These are phyloP conservation scores for Leishmania turanica DNA, from an alignment of 208 protist genomes.

Conservation along the genomic window DNA sequence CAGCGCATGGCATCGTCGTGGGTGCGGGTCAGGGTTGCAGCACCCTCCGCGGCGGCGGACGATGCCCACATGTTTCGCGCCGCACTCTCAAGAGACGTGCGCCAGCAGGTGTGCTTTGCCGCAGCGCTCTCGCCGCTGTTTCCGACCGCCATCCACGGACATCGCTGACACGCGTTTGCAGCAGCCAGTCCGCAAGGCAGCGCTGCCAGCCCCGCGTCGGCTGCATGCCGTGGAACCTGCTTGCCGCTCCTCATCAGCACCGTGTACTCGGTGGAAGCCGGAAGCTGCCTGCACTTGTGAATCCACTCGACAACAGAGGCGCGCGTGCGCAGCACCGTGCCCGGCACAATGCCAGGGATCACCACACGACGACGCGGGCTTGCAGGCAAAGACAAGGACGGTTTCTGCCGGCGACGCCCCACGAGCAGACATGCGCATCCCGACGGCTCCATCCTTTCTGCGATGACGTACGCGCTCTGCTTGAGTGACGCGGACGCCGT, in stretches of 20 bases:
- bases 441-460: conserved; percentile 22
- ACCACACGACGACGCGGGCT: conserved; percentile 15
- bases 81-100: conserved; percentile 30
- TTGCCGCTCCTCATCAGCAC: conserved; percentile 17
- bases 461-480: conserved; percentile 30
- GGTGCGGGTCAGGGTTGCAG: background rate
- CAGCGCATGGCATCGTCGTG: conserved; percentile 3
- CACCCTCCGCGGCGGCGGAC: background rate
- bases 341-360: conserved; percentile 32
- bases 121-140: background rate
- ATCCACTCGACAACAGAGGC: conserved; percentile 34
- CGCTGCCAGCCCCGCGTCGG: conserved; percentile 13
- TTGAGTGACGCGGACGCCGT: background rate
- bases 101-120: conserved; percentile 38
- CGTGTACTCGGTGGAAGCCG: conserved; percentile 23
- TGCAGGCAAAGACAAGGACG: background rate
- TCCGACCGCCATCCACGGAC: conserved; percentile 75
- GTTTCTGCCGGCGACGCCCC: background rate
- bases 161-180: conserved; percentile 41
- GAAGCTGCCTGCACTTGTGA: conserved; percentile 11
- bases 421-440: conserved; percentile 30
- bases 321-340: conserved; percentile 32
- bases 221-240: background rate
- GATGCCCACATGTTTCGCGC: conserved; percentile 7
- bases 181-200: conserved; percentile 43